phyloP scores from a whole-genome alignment of 352 stramenopile species.

The Blastocystis hominis region DNA sequence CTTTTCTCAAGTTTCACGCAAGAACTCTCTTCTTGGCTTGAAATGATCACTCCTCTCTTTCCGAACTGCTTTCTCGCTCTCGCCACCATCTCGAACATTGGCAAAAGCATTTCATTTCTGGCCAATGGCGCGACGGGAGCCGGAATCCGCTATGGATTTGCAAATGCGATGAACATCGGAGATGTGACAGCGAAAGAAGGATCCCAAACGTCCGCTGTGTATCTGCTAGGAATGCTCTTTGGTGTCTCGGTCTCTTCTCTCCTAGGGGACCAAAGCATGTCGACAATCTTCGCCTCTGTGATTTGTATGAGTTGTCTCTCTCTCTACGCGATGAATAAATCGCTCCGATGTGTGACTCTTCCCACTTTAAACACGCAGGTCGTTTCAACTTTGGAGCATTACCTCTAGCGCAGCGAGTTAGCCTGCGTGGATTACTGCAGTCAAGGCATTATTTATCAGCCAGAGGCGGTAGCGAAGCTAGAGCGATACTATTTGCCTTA shows the following conservation, averaged over 20 bases:
- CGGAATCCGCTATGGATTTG: conserved; percentile 83
- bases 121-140: conserved; percentile 81
- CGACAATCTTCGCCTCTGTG: not conserved
- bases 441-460: not conserved
- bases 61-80: conserved; percentile 76
- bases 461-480: not conserved
- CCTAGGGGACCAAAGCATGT: not conserved
- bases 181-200: conserved; percentile 88
- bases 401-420: not conserved
- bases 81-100: conserved; percentile 67
- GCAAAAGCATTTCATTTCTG: conserved; percentile 89
- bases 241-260: conserved; percentile 22
- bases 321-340: not conserved
- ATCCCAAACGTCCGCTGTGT: conserved; percentile 80
- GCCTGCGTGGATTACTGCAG: not conserved
- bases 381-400: not conserved
- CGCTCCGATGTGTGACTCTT: not conserved
- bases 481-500: not conserved
- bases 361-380: conserved; percentile 38
- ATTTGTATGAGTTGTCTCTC: not conserved
- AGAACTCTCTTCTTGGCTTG: conserved; percentile 77
- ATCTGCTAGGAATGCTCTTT: conserved; percentile 66
- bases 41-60: conserved; percentile 76
- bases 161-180: conserved; percentile 77
- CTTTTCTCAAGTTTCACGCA: conserved; percentile 77